Base-by-base conservation (phyloP, 345 rosid genomes). In the Eucalyptus regnans region DNA sequence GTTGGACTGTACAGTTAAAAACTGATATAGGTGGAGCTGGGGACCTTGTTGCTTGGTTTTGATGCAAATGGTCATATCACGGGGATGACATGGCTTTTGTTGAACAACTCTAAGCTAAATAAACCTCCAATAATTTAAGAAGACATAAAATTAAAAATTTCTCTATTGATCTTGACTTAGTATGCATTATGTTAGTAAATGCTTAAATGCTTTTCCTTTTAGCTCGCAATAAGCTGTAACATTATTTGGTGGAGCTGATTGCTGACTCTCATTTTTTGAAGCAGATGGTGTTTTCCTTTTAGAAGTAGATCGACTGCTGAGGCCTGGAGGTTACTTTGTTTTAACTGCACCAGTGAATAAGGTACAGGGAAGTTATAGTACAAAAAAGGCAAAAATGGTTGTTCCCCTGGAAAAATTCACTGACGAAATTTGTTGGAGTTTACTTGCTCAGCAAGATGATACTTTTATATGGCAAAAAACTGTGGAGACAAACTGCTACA, bases 401-500 rank as follows among this genome's bases (percentile, higher is more conserved):
- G 91, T 93, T 76, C 95, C 95, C 25, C 90, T 95, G 86, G 94
- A 95, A 90, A 96, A 94, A 86, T 93, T 94, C 88, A 91, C 96
- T 49, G 96, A 94, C 87, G 94, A 93, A 90, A 94, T 98, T 33
- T 97, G 99, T 79, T 98, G 99, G 99, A 95, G 93, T 91, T 93
- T 95, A 60, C 92, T 94, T 88, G 96, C 97, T 91, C 99, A 98
- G 96, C 99, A 96, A 89, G 99, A 98, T 29, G 99, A 98, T 93
- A 96, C 99, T 71, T 95, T 94, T 89, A 93, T 98, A 90, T 98
- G 99, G 99, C 99, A 98, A 93, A 97, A 98, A 95, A 97, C 99
- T 89, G 88, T 89, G 2, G 96, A 95, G 89, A 88, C 90, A 80
- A 33, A 88, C 66, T 97, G 98, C 93, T 95, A 94, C 88, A 90